Evolutionary conservation across 1,284 basidiomycete genomes (phyloP).

Genomic region (Apiotrichum gamsii): DNA sequence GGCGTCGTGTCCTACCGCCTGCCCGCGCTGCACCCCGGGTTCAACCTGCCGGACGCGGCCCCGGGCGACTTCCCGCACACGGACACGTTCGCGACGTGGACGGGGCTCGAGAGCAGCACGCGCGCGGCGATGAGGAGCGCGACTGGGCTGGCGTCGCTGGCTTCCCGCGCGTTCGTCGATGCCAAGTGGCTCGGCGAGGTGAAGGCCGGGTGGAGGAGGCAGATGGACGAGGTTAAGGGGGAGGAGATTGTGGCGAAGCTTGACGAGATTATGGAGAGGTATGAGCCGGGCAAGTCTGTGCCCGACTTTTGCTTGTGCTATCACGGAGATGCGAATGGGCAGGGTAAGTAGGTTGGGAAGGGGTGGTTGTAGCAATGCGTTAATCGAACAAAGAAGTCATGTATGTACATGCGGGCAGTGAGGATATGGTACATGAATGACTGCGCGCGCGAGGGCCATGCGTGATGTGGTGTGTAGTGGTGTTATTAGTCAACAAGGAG

Average conservation of each 20-base stretch:
- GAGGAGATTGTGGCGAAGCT: not conserved
- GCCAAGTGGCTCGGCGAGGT: conserved; percentile 1
- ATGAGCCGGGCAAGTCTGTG: not conserved
- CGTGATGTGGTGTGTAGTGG: no score
- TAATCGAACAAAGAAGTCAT: no score
- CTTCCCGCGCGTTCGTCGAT: conserved; percentile 1
- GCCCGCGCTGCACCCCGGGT: conserved; percentile 7
- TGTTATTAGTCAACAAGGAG: no score
- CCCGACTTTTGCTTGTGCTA: no score
- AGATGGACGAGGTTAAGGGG: conserved; percentile 1
- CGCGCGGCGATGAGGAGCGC: conserved; percentile 3
- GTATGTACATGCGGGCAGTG: no score
- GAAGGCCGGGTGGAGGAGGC: not conserved
- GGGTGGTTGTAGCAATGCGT: no score
- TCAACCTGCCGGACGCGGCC: conserved; percentile 5
- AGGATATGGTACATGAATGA: no score
- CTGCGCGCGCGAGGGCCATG: no score
- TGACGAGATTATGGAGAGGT: not conserved
- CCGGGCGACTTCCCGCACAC: conserved; percentile 4
- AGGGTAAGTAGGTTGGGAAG: no score
- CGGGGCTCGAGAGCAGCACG: not conserved
- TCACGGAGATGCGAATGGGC: no score
- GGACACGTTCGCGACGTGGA: conserved; percentile 7
- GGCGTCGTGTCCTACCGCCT: conserved; percentile 4
- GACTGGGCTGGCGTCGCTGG: conserved; percentile 3